Evolutionary conservation across 1,139 yeast species (phyloP), one percentile per base, ranked within the genome.

Genomic region (Hemisphaericaspora lyxosophila): DNA sequence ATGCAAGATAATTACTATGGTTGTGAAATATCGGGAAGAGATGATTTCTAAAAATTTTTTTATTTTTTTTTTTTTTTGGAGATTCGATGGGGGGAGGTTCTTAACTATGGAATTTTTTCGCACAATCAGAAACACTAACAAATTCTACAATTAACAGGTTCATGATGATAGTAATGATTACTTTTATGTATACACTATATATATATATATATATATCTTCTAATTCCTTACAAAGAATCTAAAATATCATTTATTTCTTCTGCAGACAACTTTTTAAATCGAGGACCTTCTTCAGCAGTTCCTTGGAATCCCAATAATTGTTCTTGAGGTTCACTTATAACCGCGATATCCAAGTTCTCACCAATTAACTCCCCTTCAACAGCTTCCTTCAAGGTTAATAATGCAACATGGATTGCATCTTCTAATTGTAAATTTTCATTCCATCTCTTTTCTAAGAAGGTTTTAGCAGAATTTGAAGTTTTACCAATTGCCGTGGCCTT

Each of bases 401-500:
- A 73, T 1, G 98, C 96, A 55, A 92, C 94, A 62, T 94, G 98
- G 49, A 94, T 88, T 38, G 97, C 99, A 61, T 94, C 99, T 67
- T 94, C 98, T 46, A 94, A 74, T 67, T 94, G 98, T 58, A 94
- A 73, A 59, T 92, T 95, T 49, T 89, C 95, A 57, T 89, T 90
- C 97, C 97, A 94, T 67, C 98, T 83, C 70, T 94, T 94, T 61
- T 94, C 98, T 58, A 94, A 71, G 56, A 94, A 94, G 1, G 98
- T 92, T 70, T 94, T 92, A 26, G 98, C 98, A 7, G 95, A 85
- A 31, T 82, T 81, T 5, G 96, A 82, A 20, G 96, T 95, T 60
- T 89, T 90, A 47, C 99, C 99, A 53, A 94, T 92, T 20, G 98
- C 97, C 4, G 98, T 92, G 20, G 98, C 98, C 65, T 92, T 92